Conservation (phyloP, 2,329 filamentous ascomycete species). For the Colletotrichum gloeosporioides region DNA sequence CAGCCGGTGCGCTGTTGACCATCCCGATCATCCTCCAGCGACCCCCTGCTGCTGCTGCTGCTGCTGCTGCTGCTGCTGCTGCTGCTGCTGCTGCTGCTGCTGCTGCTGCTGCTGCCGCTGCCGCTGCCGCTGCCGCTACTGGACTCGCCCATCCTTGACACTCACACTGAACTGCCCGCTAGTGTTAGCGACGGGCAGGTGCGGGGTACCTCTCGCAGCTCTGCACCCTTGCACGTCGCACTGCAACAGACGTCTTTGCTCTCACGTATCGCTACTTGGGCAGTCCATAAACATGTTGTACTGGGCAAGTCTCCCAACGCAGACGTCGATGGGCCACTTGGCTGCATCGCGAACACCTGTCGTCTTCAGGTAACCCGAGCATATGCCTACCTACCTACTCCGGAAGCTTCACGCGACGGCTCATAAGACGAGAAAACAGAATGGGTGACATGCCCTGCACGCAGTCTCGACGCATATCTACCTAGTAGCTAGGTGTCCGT, state of each 20-base stretch:
- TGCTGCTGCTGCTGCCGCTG: background rate
- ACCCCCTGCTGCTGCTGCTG: background rate
- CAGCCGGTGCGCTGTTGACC: constrained; percentile 2
- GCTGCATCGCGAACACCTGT: background rate
- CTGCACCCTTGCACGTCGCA: background rate
- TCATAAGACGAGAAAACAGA: background rate
- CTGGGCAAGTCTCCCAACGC: background rate
- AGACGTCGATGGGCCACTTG: background rate
- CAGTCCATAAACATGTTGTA: background rate
- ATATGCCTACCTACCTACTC: background rate
- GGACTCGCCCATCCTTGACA: too few species aligned
- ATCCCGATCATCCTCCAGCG: background rate
- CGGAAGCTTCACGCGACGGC: background rate
- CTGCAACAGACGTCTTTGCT: background rate
- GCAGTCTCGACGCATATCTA: background rate
- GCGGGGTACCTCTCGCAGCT: constrained; percentile 12
- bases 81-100: constrained; percentile 1
- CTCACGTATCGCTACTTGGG: background rate
- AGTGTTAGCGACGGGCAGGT: background rate
- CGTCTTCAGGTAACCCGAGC: background rate
- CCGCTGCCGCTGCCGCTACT: too few species aligned
- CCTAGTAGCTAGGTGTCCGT: background rate
- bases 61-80: background rate
- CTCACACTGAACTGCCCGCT: background rate
- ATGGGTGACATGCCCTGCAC: background rate